Evolutionary conservation across 202 grass and related monocot species (phyloP).

Genomic region (Elaeis oleifera): DNA sequence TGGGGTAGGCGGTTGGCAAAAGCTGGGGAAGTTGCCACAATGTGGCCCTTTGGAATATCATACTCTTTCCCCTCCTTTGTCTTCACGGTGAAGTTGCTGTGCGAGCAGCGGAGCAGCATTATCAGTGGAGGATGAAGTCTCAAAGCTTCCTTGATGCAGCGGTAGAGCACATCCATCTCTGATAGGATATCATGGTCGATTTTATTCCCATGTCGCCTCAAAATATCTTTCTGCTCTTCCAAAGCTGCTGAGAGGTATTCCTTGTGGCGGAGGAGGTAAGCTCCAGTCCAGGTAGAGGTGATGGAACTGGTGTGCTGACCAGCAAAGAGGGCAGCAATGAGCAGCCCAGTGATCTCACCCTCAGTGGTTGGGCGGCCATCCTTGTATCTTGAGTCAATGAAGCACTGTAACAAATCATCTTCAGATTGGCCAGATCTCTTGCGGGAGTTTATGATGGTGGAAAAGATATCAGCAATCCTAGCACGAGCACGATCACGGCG

Average conservation of each 20-base stretch:
- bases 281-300: conserved; percentile 97
- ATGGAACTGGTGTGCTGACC: conserved; percentile 95
- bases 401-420: conserved; percentile 90
- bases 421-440: conserved; percentile 61
- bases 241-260: conserved; percentile 49
- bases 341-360: conserved; percentile 63
- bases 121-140: conserved; percentile 84
- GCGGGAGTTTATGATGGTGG: conserved; percentile 78
- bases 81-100: conserved; percentile 65
- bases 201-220: conserved; percentile 62
- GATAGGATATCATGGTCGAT: conserved; percentile 88
- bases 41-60: conserved; percentile 95
- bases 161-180: conserved; percentile 92
- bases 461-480: conserved; percentile 66
- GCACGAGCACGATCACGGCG: conserved; percentile 54
- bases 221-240: conserved; percentile 86
- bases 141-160: conserved; percentile 96
- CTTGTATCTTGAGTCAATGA: conserved; percentile 97
- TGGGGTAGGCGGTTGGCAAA: conserved; percentile 85
- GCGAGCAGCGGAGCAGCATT: conserved; percentile 88
- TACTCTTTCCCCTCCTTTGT: conserved; percentile 77
- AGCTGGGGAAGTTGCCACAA: conserved; percentile 74
- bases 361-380: conserved; percentile 71
- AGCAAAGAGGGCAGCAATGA: conserved; percentile 83
- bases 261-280: conserved; percentile 66